A percentile compares a stretch with the other conserved stretches of the same genome.
phyloP scores from a whole-genome alignment of 169 alveolate genomes.

The Plasmodium falciparum region DNA sequence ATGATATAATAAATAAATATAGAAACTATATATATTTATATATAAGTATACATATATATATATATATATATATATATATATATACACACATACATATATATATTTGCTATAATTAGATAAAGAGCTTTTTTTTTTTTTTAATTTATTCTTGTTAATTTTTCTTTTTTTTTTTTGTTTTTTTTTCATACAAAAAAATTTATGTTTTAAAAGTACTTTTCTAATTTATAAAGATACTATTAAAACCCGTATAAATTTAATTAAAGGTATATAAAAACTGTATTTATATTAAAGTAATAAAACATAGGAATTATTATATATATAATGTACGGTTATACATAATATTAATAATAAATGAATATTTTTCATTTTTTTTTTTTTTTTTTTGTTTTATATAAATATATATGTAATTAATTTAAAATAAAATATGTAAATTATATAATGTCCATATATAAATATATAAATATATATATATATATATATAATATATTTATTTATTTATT shows the following conservation, averaged over 20 bases:
- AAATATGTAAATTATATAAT: not conserved
- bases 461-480: not conserved
- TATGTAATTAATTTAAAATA: not conserved
- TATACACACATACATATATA: too few species aligned
- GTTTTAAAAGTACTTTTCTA: conserved; percentile 7
- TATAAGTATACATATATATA: too few species aligned
- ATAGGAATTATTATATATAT: not conserved
- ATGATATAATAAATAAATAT: not conserved
- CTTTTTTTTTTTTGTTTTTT: conserved; percentile 11
- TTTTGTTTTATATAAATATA: conserved; percentile 1
- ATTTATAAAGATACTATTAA: conserved; percentile 8
- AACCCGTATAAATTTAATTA: conserved; percentile 9
- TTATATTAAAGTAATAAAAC: conserved; percentile 19
- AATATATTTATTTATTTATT: not conserved
- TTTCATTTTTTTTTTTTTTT: conserved; percentile 26
- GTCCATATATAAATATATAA: not conserved
- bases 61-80: too few species aligned
- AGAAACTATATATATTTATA: too few species aligned
- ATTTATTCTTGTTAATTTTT: conserved; percentile 3
- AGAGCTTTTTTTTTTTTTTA: not conserved
- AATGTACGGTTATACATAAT: conserved; percentile 9
- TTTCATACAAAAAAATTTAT: conserved; percentile 15
- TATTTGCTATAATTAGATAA: not conserved
- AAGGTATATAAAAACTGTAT: conserved; percentile 6
- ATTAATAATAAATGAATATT: conserved; percentile 10